Percentiles rank a stretch among this genome's conserved stretches.
Evolutionary conservation across 2,329 filamentous ascomycete genomes (phyloP).

Genomic region (Pseudogymnoascus sp.): DNA sequence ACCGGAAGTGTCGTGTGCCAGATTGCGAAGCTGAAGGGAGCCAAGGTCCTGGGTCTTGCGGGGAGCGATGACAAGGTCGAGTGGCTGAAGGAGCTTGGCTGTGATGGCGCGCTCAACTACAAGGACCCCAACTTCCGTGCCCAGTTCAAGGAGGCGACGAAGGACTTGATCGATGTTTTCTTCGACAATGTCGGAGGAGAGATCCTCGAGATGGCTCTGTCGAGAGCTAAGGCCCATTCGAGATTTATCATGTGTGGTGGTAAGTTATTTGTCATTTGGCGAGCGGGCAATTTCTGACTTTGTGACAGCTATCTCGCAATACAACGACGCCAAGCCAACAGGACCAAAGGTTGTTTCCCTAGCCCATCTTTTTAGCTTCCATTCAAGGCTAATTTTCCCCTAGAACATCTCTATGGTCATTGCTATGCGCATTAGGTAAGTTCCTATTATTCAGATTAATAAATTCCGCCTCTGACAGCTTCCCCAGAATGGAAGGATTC

Average conservation of each 20-base stretch:
- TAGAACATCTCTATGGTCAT: constrained; percentile 46
- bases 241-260: constrained; percentile 63
- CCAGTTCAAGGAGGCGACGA: constrained; percentile 53
- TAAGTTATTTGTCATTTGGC: background rate
- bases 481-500: constrained; percentile 57
- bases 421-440: constrained; percentile 43
- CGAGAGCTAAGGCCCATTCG: constrained; percentile 51
- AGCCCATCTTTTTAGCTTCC: background rate
- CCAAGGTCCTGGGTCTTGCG: constrained; percentile 53
- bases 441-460: background rate
- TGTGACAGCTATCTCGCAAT: constrained; percentile 50
- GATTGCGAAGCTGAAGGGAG: constrained; percentile 67
- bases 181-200: constrained; percentile 68
- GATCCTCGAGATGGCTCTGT: constrained; percentile 58
- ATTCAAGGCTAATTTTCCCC: background rate
- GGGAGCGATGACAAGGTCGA: constrained; percentile 59
- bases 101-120: constrained; percentile 62
- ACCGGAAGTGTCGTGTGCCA: constrained; percentile 71
- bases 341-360: constrained; percentile 41
- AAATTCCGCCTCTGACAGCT: constrained; percentile 19
- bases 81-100: constrained; percentile 59
- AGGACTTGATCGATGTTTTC: constrained; percentile 57
- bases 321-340: constrained; percentile 49
- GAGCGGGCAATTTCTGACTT: background rate
- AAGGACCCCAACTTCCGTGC: constrained; percentile 54